Conservation (phyloP, 1,284 basidiomycete genomes). For the Puccinia brachypodii region DNA sequence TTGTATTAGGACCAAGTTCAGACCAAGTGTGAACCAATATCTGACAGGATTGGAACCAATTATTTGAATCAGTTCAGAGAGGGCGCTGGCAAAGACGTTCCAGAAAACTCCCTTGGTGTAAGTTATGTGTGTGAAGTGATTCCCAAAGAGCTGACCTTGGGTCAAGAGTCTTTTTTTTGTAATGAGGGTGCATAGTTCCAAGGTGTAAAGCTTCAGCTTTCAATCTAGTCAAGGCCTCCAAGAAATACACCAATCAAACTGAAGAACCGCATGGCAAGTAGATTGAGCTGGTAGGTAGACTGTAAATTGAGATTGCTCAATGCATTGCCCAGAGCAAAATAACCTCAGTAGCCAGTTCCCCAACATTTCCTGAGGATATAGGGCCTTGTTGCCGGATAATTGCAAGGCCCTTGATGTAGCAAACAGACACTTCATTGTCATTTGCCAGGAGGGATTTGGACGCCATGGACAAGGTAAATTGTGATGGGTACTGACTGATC, state of each 20-base stretch:
- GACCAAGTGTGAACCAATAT: too few relatives aligned
- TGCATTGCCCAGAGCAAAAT: conserved; percentile 5
- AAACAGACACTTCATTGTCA: neutral
- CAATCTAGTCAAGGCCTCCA: neutral
- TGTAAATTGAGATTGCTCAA: neutral
- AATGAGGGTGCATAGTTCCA: neutral
- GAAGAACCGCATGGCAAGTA: neutral
- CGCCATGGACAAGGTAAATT: neutral
- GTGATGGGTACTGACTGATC: conserved; percentile 2
- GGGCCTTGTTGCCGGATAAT: neutral
- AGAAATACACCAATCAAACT: neutral
- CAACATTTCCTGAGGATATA: neutral
- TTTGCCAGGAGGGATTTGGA: neutral
- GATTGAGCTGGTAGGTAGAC: neutral
- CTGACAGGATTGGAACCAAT: too few relatives aligned
- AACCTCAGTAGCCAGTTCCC: neutral
- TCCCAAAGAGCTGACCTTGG: neutral
- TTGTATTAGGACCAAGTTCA: too few relatives aligned
- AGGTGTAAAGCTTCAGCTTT: neutral
- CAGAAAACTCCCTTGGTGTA: too few relatives aligned
- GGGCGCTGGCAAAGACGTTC: too few relatives aligned
- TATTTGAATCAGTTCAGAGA: too few relatives aligned
- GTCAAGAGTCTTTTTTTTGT: neutral
- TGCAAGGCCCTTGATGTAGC: neutral
- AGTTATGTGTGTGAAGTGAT: neutral